Percentiles rank a stretch among this genome's conserved stretches.
Conservation (phyloP, 257 asterid species). For the Dorcoceras hygrometricum region DNA sequence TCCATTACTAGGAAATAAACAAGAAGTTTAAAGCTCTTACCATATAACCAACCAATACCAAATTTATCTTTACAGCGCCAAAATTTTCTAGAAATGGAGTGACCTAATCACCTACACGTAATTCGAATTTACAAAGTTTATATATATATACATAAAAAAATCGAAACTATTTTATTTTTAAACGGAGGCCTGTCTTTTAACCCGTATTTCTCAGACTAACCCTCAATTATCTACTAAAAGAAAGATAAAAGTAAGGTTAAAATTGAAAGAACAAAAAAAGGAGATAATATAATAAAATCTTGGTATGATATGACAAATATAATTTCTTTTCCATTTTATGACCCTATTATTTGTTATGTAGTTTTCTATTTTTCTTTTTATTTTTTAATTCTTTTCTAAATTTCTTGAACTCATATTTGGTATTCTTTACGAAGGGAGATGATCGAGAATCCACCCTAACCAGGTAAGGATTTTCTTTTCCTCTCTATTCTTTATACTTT, state of each 20-base stretch:
- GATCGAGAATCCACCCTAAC: background rate
- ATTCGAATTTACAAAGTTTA: background rate
- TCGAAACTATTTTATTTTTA: too few species aligned
- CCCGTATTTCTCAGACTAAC: too few species aligned
- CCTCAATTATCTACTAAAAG: too few species aligned
- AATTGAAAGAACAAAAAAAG: too few species aligned
- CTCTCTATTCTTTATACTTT: background rate
- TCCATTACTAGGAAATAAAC: conserved; percentile 12
- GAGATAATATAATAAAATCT: too few species aligned
- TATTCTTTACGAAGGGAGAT: background rate
- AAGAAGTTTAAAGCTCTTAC: conserved; percentile 20
- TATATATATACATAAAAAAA: background rate
- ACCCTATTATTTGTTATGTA: too few species aligned
- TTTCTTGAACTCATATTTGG: background rate
- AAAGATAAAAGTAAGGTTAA: too few species aligned
- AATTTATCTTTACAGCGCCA: background rate
- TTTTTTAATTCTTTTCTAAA: background rate
- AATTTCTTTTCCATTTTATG: too few species aligned
- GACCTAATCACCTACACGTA: background rate
- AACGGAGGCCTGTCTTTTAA: too few species aligned
- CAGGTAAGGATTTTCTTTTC: background rate
- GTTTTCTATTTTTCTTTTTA: too few species aligned
- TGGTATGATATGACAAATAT: too few species aligned
- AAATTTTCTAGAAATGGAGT: background rate
- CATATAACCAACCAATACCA: conserved; percentile 12